Evolutionary conservation across 1,284 basidiomycete species (phyloP).

Genomic region (Afroboletus lepidellus): DNA sequence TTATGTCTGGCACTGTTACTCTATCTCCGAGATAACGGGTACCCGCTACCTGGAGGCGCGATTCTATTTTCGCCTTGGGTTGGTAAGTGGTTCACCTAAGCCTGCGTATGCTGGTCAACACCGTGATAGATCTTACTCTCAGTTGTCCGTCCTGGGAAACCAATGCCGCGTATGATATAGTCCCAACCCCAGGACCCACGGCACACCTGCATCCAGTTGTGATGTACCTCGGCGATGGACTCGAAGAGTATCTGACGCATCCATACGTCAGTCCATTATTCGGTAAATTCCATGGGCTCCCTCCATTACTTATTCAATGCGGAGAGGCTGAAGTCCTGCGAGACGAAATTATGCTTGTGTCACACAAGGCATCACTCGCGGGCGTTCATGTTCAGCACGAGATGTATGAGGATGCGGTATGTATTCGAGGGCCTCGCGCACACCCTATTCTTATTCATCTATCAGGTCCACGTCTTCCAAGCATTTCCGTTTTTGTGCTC

Average conservation of each 20-base stretch:
- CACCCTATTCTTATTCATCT: slow-evolving; percentile 2
- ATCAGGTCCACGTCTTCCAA: slow-evolving; percentile 87
- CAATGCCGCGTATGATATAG: slow-evolving; percentile 81
- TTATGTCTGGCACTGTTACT: slow-evolving; percentile 83
- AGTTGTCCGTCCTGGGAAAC: slow-evolving; percentile 98
- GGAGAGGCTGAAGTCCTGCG: slow-evolving; percentile 94
- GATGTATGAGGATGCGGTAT: slow-evolving; percentile 88
- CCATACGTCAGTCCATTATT: slow-evolving; percentile 97
- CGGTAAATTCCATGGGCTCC: slow-evolving; percentile 83
- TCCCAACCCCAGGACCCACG: slow-evolving; percentile 70
- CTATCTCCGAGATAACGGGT: slow-evolving; percentile 87
- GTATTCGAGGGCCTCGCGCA: slow-evolving; percentile 32
- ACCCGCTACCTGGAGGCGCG: slow-evolving; percentile 77
- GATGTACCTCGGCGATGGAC: slow-evolving; percentile 87
- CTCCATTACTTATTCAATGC: slow-evolving; percentile 89
- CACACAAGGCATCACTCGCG: slow-evolving; percentile 88
- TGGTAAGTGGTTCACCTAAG: slow-evolving; percentile 49
- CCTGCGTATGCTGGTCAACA: slow-evolving; percentile 3
- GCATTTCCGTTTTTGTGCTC: slow-evolving; percentile 81
- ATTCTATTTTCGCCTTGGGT: slow-evolving; percentile 95
- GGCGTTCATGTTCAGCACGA: slow-evolving; percentile 92
- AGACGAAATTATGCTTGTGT: slow-evolving; percentile 91
- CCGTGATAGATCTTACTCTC: slow-evolving; percentile 77
- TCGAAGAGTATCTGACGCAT: slow-evolving; percentile 87
- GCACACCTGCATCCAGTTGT: slow-evolving; percentile 93